A percentile compares a stretch with the other conserved stretches of the same genome.
These are phyloP conservation scores for Chaetomium sp. DNA, from an alignment of 2,329 filamentous ascomycete genomes.

Conservation along the genomic window DNA sequence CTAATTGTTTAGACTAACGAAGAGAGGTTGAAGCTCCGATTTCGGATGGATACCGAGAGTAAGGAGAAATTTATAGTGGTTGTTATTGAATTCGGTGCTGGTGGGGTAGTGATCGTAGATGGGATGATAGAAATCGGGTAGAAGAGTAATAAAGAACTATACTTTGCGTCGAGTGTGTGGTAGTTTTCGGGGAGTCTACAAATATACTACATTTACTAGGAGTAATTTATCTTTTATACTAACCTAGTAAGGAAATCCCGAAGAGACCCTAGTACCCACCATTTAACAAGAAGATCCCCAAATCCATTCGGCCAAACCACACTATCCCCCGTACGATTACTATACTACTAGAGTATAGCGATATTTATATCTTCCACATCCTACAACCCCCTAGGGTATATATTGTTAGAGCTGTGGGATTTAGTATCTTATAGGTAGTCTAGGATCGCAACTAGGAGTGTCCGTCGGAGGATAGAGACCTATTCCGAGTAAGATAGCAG, in stretches of 20 bases:
- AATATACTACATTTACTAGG: constrained; percentile 2
- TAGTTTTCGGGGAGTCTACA: not conserved
- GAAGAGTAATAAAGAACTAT: not conserved
- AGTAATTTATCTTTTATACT: not conserved
- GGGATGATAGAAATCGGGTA: constrained; percentile 3
- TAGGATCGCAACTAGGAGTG: not conserved
- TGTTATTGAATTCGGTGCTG: not conserved
- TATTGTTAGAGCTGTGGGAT: not conserved
- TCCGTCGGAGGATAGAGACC: not conserved
- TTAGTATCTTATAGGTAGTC: not conserved
- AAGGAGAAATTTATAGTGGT: not conserved
- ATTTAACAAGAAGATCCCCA: constrained; percentile 2
- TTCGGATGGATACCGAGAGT: constrained; percentile 1
- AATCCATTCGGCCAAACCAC: not conserved
- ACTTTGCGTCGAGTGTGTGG: not conserved
- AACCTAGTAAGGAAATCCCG: constrained; percentile 2
- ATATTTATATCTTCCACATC: not conserved
- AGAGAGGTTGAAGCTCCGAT: constrained; percentile 10
- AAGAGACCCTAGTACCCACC: constrained; percentile 2
- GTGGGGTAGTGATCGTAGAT: not conserved
- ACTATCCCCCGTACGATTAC: not conserved
- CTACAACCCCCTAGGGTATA: not conserved
- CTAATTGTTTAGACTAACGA: constrained; percentile 1
- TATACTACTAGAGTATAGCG: not conserved
- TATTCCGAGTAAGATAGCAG: not conserved